Evolutionary conservation across 2,329 filamentous ascomycete genomes (phyloP), one percentile per base, ranked within the genome.

Genomic region (Pezicula carpinea): DNA sequence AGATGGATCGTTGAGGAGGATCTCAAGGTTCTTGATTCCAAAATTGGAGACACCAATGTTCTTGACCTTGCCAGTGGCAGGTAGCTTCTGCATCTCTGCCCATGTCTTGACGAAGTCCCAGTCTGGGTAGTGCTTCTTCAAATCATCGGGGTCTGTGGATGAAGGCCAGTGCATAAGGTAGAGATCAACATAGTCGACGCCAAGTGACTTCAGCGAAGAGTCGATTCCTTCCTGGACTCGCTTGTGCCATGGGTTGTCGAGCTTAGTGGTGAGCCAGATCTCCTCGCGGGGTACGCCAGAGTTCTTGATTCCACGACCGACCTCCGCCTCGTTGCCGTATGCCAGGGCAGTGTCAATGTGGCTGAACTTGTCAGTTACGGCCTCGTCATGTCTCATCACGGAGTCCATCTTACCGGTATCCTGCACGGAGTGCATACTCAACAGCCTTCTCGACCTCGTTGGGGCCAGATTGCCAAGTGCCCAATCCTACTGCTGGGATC

Each of bases 11-110:
- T 76, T 80, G 52, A 93, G 73, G 49, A 93, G 76, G 66, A 80
- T 87, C 75, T 92, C 85, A 32, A 93, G 72, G 69, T 93, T 87
- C 66, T 73, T 80, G 65, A 91, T 88, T 53, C 77, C 85, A 66
- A 95, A 93, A 76, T 95, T 95, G 67, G 86, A 89, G 48, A 93
- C 85, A 59, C 88, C 88, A 64, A 92, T 89, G 72, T 88, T 89
- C 68, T 76, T 79, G 43, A 86, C 86, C 68, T 89, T 87, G 65
- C 83, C 83, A 38, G 78, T 81, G 10, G 68, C 78, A 19, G 80
- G 70, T 39, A 89, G 72, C 73, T 85, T 85, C 69, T 87, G 80
- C 75, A 87, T 73, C 70, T 83, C 82, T 51, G 74, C 71, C 80
- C 78, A 95, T 21, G 89, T 93, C 68, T 93, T 82, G 59, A 87